Evolutionary conservation across 345 rosid genomes (phyloP), one percentile per base, ranked within the genome.

Genomic region (Lumnitzera racemosa): DNA sequence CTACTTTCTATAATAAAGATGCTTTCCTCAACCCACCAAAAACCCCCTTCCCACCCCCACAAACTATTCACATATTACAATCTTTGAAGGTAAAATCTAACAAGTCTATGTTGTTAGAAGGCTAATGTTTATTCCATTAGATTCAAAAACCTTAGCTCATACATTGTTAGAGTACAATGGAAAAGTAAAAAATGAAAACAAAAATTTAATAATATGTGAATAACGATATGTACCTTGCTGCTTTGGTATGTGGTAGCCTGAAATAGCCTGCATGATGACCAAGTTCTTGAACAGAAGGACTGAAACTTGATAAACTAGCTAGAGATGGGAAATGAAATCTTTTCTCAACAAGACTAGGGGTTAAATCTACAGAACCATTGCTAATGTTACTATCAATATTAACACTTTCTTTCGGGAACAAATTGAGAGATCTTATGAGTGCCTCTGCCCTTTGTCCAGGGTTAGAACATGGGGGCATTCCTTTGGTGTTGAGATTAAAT

Each of bases 231-330:
- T 65, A 90, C 97, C 95, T 90, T 36, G 97, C 91, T 12, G 80
- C 80, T 65, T 72, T 80, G 3, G 94, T 54, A 59, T 77, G 78
- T 24, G 89, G 89, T 61, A 89, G 94, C 49, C 59, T 76, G 61
- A 76, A 87, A 61, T 89, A 89, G 0, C 98, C 96, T 20, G 96
- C 96, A 63, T 82, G 83, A 69, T 89, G 96, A 14, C 88, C 92
- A 24, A 89, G 80, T 4, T 85, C 78, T 59, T 77, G 47, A 67
- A 87, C 69, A 2, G 83, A 75, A 46, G 78, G 83, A 2, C 79
- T 59, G 24, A 20, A 27, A 5, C 5, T 56, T 13, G 58, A 74
- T 31, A 20, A 27, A 5, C 5, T 56, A 12, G 58, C 76, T 31
- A 61, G 66, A 27, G 70, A 47, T 9, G 58, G 61, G 10, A 85